phyloP scores from a whole-genome alignment of 1,284 basidiomycete species.

The Farysia itapuensis region DNA sequence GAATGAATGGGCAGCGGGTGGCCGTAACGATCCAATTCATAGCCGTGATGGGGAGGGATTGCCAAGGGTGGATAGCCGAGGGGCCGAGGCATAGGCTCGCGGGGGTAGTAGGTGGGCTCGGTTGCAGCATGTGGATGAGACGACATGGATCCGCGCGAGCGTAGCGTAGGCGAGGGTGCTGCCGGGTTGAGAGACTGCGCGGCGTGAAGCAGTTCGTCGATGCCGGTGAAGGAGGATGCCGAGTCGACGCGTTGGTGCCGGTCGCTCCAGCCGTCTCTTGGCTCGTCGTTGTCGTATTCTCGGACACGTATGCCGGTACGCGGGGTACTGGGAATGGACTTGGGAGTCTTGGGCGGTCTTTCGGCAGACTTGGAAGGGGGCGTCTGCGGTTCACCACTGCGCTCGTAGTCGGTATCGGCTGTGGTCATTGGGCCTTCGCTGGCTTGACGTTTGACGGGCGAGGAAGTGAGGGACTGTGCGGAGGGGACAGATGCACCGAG shows the following conservation, averaged over 20 bases:
- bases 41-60: constrained; percentile 11
- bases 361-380: constrained; percentile 20
- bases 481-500: constrained; percentile 5
- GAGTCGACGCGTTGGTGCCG: constrained; percentile 33
- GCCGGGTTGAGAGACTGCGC: constrained; percentile 53
- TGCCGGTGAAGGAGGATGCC: constrained; percentile 45
- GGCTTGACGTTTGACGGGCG: constrained; percentile 34
- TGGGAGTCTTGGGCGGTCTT: constrained; percentile 33
- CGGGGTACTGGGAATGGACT: constrained; percentile 24
- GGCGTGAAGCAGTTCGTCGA: constrained; percentile 58
- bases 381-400: constrained; percentile 14
- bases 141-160: constrained; percentile 8
- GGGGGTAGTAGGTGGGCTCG: constrained; percentile 13
- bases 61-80: constrained; percentile 23
- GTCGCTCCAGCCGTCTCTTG: constrained; percentile 23
- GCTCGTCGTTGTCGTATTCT: constrained; percentile 25
- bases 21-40: constrained; percentile 21
- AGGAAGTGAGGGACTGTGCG: constrained; percentile 17
- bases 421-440: constrained; percentile 27
- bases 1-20: constrained; percentile 20
- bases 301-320: constrained; percentile 24
- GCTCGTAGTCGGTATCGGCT: constrained; percentile 9
- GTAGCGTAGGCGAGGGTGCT: constrained; percentile 21
- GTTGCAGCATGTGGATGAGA: constrained; percentile 8
- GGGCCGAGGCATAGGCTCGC: constrained; percentile 17